Evolutionary conservation across 2,329 filamentous ascomycete genomes (phyloP).

Genomic region (Macrophomina tecta): DNA sequence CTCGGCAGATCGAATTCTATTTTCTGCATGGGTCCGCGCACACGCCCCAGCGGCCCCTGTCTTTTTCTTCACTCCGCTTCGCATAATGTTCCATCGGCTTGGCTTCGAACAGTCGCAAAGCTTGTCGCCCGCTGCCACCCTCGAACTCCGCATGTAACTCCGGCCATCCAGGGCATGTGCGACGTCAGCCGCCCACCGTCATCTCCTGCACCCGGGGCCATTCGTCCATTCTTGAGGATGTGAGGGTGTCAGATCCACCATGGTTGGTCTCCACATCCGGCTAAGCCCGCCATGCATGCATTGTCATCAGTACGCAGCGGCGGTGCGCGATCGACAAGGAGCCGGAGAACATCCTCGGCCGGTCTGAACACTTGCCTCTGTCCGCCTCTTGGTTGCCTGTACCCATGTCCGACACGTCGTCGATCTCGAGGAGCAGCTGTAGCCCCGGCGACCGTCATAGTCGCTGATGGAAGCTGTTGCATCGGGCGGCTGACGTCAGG

Average conservation of each 20-base stretch:
- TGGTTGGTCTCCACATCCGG: not conserved
- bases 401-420: not conserved
- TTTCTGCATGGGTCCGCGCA: not conserved
- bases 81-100: conserved; percentile 2
- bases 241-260: not conserved
- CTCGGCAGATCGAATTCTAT: conserved; percentile 6
- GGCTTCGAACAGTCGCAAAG: not conserved
- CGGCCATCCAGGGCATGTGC: not conserved
- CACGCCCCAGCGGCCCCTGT: not conserved
- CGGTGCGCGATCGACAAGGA: too few species aligned
- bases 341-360: too few species aligned
- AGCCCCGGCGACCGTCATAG: not conserved
- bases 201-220: not conserved
- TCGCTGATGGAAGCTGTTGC: not conserved
- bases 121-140: not conserved
- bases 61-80: not conserved
- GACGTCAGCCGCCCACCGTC: not conserved
- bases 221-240: not conserved
- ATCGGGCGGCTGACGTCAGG: too few species aligned
- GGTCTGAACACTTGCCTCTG: too few species aligned
- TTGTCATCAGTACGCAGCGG: not conserved
- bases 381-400: too few species aligned
- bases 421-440: not conserved
- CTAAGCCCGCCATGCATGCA: not conserved
- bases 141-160: not conserved